Evolutionary conservation across 495 filamentous ascomycete species (phyloP).

Genomic region (Daldinia bambusicola): DNA sequence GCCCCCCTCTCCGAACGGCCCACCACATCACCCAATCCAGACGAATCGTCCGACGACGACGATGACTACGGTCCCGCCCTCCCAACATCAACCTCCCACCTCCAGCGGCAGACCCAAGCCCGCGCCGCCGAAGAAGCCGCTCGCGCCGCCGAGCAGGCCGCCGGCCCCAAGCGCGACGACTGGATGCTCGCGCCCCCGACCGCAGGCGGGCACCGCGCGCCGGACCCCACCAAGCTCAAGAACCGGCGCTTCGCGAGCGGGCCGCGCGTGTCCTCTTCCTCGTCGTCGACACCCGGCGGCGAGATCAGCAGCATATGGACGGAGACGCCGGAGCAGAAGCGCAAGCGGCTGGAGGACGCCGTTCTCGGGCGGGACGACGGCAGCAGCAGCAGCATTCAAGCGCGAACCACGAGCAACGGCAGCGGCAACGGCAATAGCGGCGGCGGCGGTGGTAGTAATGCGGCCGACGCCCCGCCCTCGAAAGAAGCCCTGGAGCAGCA

Average conservation of each 20-base stretch:
- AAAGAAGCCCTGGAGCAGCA: conserved; percentile 57
- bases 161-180: conserved; percentile 71
- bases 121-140: conserved; percentile 32
- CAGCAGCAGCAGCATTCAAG: not conserved
- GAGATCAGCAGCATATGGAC: conserved; percentile 80
- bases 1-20: conserved; percentile 55
- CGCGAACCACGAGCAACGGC: not conserved
- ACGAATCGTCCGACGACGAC: conserved; percentile 44
- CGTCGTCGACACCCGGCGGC: conserved; percentile 50
- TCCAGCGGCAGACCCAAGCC: conserved; percentile 41
- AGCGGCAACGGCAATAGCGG: not conserved
- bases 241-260: conserved; percentile 87
- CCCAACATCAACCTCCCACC: conserved; percentile 60
- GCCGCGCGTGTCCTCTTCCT: conserved; percentile 44
- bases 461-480: not conserved
- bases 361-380: conserved; percentile 74
- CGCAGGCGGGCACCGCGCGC: conserved; percentile 67
- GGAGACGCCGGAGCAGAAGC: conserved; percentile 90
- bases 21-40: conserved; percentile 40
- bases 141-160: conserved; percentile 41
- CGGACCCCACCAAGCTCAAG: conserved; percentile 83
- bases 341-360: conserved; percentile 80
- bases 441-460: not conserved
- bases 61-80: conserved; percentile 81
- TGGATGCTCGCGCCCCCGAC: conserved; percentile 95